phyloP scores from a whole-genome alignment of 495 filamentous ascomycete species.

The Aspergillus wentii region DNA sequence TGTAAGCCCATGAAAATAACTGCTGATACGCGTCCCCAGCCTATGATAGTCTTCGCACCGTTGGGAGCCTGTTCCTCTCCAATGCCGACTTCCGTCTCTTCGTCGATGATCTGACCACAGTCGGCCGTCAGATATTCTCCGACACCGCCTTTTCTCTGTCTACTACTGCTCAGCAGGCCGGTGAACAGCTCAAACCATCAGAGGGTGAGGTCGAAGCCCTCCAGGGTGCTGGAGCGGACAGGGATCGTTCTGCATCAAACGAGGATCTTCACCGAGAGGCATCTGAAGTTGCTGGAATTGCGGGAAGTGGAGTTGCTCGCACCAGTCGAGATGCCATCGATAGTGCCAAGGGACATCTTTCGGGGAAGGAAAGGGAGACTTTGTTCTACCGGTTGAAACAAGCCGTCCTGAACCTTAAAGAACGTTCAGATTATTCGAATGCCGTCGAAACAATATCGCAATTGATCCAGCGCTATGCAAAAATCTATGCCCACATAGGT shows the following conservation, averaged over 20 bases:
- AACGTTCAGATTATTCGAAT: slow-evolving; percentile 75
- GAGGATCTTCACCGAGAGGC: slow-evolving; percentile 60
- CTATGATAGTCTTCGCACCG: slow-evolving; percentile 77
- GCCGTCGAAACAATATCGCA: slow-evolving; percentile 74
- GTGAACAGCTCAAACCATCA: slow-evolving; percentile 64
- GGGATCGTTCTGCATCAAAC: slow-evolving; percentile 45
- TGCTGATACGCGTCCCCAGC: no score
- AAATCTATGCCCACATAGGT: slow-evolving; percentile 67
- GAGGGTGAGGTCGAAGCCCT: slow-evolving; percentile 52
- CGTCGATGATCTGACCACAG: slow-evolving; percentile 71
- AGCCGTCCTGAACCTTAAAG: slow-evolving; percentile 67
- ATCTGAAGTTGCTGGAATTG: slow-evolving; percentile 55
- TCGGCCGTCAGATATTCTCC: slow-evolving; percentile 80
- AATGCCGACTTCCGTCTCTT: slow-evolving; percentile 90
- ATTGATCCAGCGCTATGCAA: slow-evolving; percentile 73
- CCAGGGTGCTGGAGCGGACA: slow-evolving; percentile 53
- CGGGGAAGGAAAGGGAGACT: slow-evolving; percentile 65
- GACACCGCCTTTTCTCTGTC: slow-evolving; percentile 80
- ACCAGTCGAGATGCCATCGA: slow-evolving; percentile 61
- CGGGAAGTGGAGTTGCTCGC: slow-evolving; percentile 58
- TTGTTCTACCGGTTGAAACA: slow-evolving; percentile 71
- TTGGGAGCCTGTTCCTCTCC: slow-evolving; percentile 76
- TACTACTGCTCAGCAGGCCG: slow-evolving; percentile 64
- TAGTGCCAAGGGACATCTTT: slow-evolving; percentile 61
- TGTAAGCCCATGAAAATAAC: no score